phyloP scores from a whole-genome alignment of 1,284 basidiomycete genomes.

The Pseudozyma thailandica region DNA sequence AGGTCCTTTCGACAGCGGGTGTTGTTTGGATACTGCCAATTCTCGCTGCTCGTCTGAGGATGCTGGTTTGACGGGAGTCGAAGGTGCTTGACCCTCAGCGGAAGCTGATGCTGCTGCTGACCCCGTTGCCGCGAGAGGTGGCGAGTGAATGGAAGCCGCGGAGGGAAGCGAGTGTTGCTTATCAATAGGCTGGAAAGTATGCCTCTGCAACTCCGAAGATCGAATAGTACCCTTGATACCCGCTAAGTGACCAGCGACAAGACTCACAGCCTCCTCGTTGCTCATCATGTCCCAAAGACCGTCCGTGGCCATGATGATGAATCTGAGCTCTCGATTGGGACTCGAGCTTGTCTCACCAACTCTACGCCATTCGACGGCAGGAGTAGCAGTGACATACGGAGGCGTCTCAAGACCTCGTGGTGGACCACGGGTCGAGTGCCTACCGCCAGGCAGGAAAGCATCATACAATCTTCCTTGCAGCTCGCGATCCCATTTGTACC shows the following conservation, averaged over 20 bases:
- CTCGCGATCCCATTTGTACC: slow-evolving; percentile 80
- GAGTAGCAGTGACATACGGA: slow-evolving; percentile 89
- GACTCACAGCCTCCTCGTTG: slow-evolving; percentile 91
- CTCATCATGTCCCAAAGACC: slow-evolving; percentile 94
- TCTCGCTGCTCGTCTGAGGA: slow-evolving; percentile 39
- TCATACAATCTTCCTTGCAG: slow-evolving; percentile 68
- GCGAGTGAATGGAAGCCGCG: neutral
- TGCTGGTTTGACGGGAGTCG: slow-evolving; percentile 14
- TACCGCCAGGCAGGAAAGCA: slow-evolving; percentile 66
- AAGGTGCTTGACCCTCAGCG: slow-evolving; percentile 74
- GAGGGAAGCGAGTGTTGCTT: slow-evolving; percentile 33
- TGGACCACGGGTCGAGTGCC: slow-evolving; percentile 46
- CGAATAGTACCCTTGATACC: slow-evolving; percentile 59
- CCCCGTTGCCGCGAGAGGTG: slow-evolving; percentile 3
- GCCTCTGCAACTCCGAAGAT: slow-evolving; percentile 54
- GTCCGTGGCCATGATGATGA: slow-evolving; percentile 86
- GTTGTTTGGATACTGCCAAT: slow-evolving; percentile 52
- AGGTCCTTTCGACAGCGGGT: slow-evolving; percentile 60
- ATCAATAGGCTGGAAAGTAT: slow-evolving; percentile 55
- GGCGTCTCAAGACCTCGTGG: slow-evolving; percentile 71
- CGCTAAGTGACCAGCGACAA: slow-evolving; percentile 70
- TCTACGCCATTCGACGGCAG: slow-evolving; percentile 71
- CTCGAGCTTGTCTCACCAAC: slow-evolving; percentile 52
- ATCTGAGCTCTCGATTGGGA: slow-evolving; percentile 57
- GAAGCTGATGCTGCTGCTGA: neutral